Evolutionary conservation across 345 rosid genomes (phyloP), one percentile per base, ranked within the genome.

Genomic region (Anastatica hierochuntica): DNA sequence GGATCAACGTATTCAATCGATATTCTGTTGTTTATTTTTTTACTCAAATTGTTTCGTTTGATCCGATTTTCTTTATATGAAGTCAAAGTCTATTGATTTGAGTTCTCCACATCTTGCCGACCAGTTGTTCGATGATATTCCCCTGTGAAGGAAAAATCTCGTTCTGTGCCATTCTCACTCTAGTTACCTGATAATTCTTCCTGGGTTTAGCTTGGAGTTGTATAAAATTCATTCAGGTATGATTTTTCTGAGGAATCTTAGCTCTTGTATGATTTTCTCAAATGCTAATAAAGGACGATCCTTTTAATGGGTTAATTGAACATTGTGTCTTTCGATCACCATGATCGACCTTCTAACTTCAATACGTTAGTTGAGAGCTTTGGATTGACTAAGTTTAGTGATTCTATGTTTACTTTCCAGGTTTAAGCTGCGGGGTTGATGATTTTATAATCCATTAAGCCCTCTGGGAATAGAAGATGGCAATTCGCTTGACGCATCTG

Each of bases 101-200:
- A 23, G 0, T 38, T 54, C 20, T 46, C 14, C 40, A 27, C 18
- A 37, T 63, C 0, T 30, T 17, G 63, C 62, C 37, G 33, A 26
- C 60, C 43, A 58, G 49, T 0, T 0, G 71, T 58, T 66, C 60
- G 71, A 58, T 38, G 71, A 30, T 66, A 66, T 58, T 66, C 71
- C 71, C 13, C 43, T 49, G 20, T 12, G 49, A 50, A 64, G 34
- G 14, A 29, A 65, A 43, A 26, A 26, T 18, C 23, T 49, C 39
- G 11, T 39, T 46, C 5, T 37, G 12, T 44, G 39, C 13, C 7
- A 16, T 9, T 50, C 10, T 0, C 8, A 2, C 46, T 35, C 21
- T 24, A 45, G 24, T 6, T 42, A 17, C 35, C 43, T 51, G 53
- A 36, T 21, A 1, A 43, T 17, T 49, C 20, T 8, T 49, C 14